Conservation (phyloP, 2,329 filamentous ascomycete species). For the Bipolaris sorokiniana region DNA sequence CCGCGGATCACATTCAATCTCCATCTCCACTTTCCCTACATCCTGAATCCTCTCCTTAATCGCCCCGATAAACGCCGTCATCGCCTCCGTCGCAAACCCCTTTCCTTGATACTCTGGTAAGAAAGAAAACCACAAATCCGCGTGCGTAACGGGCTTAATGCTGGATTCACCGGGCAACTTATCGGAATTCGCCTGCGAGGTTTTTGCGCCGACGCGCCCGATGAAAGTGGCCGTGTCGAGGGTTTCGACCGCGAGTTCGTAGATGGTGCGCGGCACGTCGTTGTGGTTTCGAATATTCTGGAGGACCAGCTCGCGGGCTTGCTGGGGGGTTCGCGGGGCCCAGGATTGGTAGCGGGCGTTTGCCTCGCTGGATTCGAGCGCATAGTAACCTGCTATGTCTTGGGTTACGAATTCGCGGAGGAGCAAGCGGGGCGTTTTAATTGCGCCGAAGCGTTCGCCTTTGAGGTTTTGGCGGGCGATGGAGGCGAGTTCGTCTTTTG, state of each 20-base stretch:
- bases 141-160: conserved; percentile 17
- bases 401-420: conserved; percentile 36
- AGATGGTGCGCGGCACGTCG: conserved; percentile 21
- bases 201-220: conserved; percentile 39
- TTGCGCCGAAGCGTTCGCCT: conserved; percentile 21
- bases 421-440: conserved; percentile 31
- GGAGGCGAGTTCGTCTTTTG: conserved; percentile 26
- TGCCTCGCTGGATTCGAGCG: conserved; percentile 31
- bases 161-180: conserved; percentile 8
- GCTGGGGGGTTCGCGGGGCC: conserved; percentile 27
- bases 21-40: conserved; percentile 26
- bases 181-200: conserved; percentile 14
- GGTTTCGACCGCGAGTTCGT: conserved; percentile 41
- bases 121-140: conserved; percentile 43
- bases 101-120: conserved; percentile 31
- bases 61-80: conserved; percentile 32
- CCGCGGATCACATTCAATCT: conserved; percentile 47
- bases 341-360: conserved; percentile 41
- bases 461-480: conserved; percentile 27
- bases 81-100: conserved; percentile 42
- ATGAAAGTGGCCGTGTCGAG: conserved; percentile 25
- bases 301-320: conserved; percentile 29
- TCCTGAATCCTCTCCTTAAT: conserved; percentile 18
- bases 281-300: conserved; percentile 26
- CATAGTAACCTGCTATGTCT: conserved; percentile 32